phyloP scores from a whole-genome alignment of 129 eudicot species.

The Kitagawia praeruptora region DNA sequence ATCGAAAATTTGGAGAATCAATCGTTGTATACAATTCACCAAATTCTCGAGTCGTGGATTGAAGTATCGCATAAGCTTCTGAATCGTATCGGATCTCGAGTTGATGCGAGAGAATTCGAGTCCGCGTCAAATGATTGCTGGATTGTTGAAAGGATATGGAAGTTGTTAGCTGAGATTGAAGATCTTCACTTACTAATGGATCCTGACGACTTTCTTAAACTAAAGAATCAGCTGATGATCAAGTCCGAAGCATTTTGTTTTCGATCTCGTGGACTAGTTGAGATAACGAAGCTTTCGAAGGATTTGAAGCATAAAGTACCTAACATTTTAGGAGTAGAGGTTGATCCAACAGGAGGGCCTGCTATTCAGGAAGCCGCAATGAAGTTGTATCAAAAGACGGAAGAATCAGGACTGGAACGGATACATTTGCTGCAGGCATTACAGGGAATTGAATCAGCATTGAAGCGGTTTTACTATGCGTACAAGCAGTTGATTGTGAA shows the following conservation, averaged over 20 bases:
- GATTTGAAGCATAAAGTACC: conserved; percentile 79
- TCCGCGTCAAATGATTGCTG: conserved; percentile 47
- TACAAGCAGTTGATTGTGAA: conserved; percentile 62
- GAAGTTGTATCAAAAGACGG: conserved; percentile 53
- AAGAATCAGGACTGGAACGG: conserved; percentile 19
- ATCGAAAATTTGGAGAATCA: conserved; percentile 58
- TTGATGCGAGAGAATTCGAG: conserved; percentile 24
- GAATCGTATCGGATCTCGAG: conserved; percentile 31
- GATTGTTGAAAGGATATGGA: conserved; percentile 62
- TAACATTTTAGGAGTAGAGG: conserved; percentile 62
- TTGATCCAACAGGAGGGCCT: conserved; percentile 92
- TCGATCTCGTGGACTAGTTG: conserved; percentile 49
- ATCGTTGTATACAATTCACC: conserved; percentile 52
- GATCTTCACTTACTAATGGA: conserved; percentile 73
- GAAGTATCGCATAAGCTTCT: conserved; percentile 38
- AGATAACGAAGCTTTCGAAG: conserved; percentile 47
- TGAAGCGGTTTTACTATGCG: conserved; percentile 63
- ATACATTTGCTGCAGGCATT: conserved; percentile 70
- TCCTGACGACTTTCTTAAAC: conserved; percentile 62
- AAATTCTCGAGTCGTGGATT: conserved; percentile 78
- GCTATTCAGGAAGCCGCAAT: conserved; percentile 77
- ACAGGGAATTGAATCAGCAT: conserved; percentile 73
- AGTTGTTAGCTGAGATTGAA: conserved; percentile 36
- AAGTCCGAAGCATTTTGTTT: conserved; percentile 69
- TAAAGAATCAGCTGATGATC: conserved; percentile 54